Evolutionary conservation across 2,329 filamentous ascomycete genomes (phyloP).

Genomic region (Alternaria angustiovoidea): DNA sequence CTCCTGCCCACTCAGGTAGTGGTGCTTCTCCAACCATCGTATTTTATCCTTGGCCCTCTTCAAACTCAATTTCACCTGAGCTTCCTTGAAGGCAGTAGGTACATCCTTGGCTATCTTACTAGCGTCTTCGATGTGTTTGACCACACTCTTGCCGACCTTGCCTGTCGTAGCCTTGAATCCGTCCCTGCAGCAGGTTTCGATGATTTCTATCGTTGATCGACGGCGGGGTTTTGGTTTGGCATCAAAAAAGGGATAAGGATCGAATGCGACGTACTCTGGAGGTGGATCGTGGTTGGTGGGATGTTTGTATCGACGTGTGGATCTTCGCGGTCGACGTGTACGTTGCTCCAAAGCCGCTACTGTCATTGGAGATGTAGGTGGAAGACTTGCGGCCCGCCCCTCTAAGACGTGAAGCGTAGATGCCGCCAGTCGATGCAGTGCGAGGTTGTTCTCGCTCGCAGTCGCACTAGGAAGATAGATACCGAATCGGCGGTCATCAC

Average conservation of each 20-base stretch:
- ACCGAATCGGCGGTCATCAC: slow-evolving; percentile 1
- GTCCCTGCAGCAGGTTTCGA: neutral
- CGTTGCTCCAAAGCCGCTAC: neutral
- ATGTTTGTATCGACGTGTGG: neutral
- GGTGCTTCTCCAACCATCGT: slow-evolving; percentile 8
- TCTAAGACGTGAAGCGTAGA: neutral
- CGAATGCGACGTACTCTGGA: slow-evolving; percentile 6
- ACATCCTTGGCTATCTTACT: slow-evolving; percentile 8
- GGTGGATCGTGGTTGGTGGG: neutral
- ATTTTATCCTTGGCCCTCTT: slow-evolving; percentile 6
- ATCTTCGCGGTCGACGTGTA: neutral
- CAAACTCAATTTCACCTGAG: slow-evolving; percentile 1
- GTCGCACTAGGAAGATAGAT: slow-evolving; percentile 3
- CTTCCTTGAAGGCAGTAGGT: neutral
- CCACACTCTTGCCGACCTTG: slow-evolving; percentile 6
- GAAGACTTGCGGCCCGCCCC: neutral
- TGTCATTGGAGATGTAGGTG: neutral
- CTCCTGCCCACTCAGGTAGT: slow-evolving; percentile 5
- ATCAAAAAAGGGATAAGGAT: slow-evolving; percentile 7
- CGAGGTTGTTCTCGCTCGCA: neutral
- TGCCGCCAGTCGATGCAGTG: neutral
- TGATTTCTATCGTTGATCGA: neutral
- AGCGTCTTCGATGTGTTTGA: slow-evolving; percentile 1
- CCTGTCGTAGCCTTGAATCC: neutral
- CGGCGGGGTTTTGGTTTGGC: neutral